Percentiles rank a stretch among this genome's conserved stretches.
These are phyloP conservation scores for Zizania latifolia DNA, from an alignment of 176 grass and related monocot genomes.

Conservation along the genomic window DNA sequence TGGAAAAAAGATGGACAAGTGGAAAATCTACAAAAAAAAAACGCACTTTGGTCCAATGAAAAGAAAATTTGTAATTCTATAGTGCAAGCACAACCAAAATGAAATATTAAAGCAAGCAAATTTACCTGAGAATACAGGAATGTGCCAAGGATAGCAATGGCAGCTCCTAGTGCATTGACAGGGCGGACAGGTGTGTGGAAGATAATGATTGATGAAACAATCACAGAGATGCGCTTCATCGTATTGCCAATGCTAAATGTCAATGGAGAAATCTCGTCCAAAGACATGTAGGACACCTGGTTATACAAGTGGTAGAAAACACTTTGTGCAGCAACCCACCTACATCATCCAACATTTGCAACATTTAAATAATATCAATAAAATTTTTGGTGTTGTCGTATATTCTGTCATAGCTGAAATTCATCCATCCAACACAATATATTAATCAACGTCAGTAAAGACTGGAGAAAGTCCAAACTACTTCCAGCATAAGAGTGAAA, in stretches of 20 bases:
- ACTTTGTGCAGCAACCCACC: conserved; percentile 90
- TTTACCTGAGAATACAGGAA: conserved; percentile 91
- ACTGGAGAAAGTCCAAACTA: background rate
- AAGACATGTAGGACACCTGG: conserved; percentile 94
- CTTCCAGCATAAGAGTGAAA: background rate
- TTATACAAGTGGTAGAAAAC: conserved; percentile 97
- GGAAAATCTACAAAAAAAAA: background rate
- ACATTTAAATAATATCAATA: background rate
- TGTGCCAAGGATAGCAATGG: conserved; percentile 90
- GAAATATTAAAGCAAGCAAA: conserved; percentile 23
- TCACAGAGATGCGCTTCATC: conserved; percentile 96
- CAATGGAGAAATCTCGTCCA: conserved; percentile 86
- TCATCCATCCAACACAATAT: background rate
- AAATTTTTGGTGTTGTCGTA: background rate
- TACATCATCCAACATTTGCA: conserved; percentile 35
- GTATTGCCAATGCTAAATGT: conserved; percentile 91
- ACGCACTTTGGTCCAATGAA: background rate
- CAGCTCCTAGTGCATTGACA: conserved; percentile 83
- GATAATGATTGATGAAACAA: conserved; percentile 91
- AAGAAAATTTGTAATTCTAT: background rate
- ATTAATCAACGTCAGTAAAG: background rate
- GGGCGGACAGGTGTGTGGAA: conserved; percentile 83
- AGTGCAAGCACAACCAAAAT: background rate
- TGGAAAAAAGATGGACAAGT: background rate
- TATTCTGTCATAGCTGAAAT: background rate